phyloP scores from a whole-genome alignment of 2,329 filamentous ascomycete species.

The Colletotrichum caudatum region DNA sequence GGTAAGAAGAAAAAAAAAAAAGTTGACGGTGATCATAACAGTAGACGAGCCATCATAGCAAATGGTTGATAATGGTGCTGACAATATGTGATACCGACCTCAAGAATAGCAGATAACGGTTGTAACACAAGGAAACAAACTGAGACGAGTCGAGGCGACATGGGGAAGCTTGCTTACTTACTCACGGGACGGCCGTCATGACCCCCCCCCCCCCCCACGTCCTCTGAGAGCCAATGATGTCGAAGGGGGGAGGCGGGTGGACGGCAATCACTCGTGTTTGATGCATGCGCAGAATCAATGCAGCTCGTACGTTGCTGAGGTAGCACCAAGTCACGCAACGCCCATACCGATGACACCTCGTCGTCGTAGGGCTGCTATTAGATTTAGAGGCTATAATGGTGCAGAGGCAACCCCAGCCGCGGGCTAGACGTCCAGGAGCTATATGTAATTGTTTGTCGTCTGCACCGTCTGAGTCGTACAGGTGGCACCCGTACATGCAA shows the following conservation, averaged over 20 bases:
- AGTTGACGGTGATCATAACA: not conserved
- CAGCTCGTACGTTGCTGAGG: constrained; percentile 15
- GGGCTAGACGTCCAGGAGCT: not conserved
- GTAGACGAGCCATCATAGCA: too few relatives aligned
- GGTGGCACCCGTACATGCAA: not conserved
- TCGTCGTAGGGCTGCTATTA: not conserved
- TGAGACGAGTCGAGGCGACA: too few relatives aligned
- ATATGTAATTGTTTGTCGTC: not conserved
- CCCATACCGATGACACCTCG: not conserved
- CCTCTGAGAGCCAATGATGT: not conserved
- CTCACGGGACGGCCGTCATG: not conserved
- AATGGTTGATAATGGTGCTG: too few relatives aligned
- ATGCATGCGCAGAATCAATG: constrained; percentile 8
- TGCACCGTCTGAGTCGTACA: not conserved
- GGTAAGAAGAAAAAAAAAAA: too few relatives aligned
- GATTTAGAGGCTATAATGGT: not conserved
- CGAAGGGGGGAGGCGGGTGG: not conserved
- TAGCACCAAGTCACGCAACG: not conserved
- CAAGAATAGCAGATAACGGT: too few relatives aligned
- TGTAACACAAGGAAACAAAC: not conserved
- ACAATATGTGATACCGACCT: too few relatives aligned
- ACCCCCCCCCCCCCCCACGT: too few relatives aligned
- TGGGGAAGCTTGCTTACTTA: too few relatives aligned
- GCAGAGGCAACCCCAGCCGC: not conserved
- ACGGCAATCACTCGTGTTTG: constrained; percentile 10